Conservation (phyloP, 2,329 filamentous ascomycete species). For the Penicillium sp. region DNA sequence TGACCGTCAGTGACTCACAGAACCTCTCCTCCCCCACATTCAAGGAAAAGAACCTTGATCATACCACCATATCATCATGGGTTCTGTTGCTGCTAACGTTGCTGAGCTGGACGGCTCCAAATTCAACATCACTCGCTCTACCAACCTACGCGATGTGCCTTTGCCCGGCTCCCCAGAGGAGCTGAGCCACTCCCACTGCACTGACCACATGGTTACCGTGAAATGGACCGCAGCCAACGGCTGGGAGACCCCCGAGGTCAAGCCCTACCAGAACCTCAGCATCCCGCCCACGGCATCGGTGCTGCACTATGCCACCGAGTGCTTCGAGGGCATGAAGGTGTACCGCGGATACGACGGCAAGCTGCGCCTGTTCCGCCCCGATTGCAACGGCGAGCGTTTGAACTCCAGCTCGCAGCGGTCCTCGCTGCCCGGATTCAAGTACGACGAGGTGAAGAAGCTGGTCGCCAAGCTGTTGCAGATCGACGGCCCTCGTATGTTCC, state of each 20-base stretch:
- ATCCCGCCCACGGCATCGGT: slow-evolving; percentile 73
- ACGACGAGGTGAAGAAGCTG: slow-evolving; percentile 63
- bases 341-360: slow-evolving; percentile 60
- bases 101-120: slow-evolving; percentile 35
- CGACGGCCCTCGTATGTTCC: slow-evolving; percentile 49
- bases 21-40: neutral
- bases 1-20: slow-evolving; percentile 11
- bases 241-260: slow-evolving; percentile 65
- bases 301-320: slow-evolving; percentile 83
- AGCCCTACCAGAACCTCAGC: slow-evolving; percentile 66
- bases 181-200: slow-evolving; percentile 43
- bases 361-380: slow-evolving; percentile 68
- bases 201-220: slow-evolving; percentile 80
- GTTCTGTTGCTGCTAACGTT: slow-evolving; percentile 23
- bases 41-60: neutral
- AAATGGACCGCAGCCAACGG: slow-evolving; percentile 57
- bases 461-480: slow-evolving; percentile 62
- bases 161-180: slow-evolving; percentile 35
- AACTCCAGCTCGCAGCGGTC: slow-evolving; percentile 52
- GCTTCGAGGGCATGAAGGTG: slow-evolving; percentile 78
- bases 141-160: slow-evolving; percentile 31
- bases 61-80: slow-evolving; percentile 19
- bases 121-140: slow-evolving; percentile 33
- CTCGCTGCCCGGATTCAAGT: slow-evolving; percentile 64
- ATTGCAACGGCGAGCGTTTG: slow-evolving; percentile 61